Conservation (phyloP, 2,329 filamentous ascomycete genomes). For the Ophidiomyces ophidiicola region DNA sequence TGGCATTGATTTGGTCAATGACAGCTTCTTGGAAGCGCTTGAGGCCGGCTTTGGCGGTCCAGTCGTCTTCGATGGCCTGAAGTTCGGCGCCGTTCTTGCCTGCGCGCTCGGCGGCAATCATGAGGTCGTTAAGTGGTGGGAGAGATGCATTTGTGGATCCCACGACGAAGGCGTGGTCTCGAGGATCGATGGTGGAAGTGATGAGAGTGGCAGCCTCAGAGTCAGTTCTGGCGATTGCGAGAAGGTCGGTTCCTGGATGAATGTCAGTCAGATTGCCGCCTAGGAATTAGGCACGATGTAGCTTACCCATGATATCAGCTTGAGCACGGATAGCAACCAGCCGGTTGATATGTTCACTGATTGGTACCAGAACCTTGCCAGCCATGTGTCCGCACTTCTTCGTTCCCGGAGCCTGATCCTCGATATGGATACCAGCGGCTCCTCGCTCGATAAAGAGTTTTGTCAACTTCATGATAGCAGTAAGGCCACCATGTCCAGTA, state of each 20-base stretch:
- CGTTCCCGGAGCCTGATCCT: slow-evolving; percentile 93
- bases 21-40: slow-evolving; percentile 89
- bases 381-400: slow-evolving; percentile 99
- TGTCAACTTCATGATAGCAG: slow-evolving; percentile 98
- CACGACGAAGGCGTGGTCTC: slow-evolving; percentile 88
- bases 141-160: slow-evolving; percentile 77
- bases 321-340: slow-evolving; percentile 93
- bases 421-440: slow-evolving; percentile 94
- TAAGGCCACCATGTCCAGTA: slow-evolving; percentile 91
- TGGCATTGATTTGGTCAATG: slow-evolving; percentile 60
- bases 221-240: slow-evolving; percentile 88
- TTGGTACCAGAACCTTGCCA: slow-evolving; percentile 92
- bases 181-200: slow-evolving; percentile 87
- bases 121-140: slow-evolving; percentile 77
- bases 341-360: slow-evolving; percentile 95
- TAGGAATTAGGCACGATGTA: background rate
- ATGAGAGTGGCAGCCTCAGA: slow-evolving; percentile 96
- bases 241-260: slow-evolving; percentile 59
- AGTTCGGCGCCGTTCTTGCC: slow-evolving; percentile 72
- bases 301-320: slow-evolving; percentile 88
- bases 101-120: slow-evolving; percentile 68
- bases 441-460: slow-evolving; percentile 96
- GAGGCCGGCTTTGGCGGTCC: slow-evolving; percentile 65
- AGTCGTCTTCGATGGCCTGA: slow-evolving; percentile 83
- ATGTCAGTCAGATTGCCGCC: background rate